A percentile compares a stretch with the other conserved stretches of the same genome.
phyloP scores from a whole-genome alignment of 495 filamentous ascomycete genomes.

The Talaromyces thailandensis region DNA sequence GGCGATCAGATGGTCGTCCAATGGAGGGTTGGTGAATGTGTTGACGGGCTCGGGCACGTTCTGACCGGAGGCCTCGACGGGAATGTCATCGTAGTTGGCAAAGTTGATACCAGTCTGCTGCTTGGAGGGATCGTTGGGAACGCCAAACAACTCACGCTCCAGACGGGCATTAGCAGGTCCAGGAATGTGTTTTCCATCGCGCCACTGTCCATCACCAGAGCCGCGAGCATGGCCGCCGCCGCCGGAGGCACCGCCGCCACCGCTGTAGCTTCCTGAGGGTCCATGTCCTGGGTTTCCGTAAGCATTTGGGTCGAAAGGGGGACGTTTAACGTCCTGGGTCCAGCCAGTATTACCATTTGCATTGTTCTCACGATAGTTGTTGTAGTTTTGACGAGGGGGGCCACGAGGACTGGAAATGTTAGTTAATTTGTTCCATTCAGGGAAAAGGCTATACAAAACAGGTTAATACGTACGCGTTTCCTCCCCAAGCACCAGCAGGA shows the following conservation, averaged over 20 bases:
- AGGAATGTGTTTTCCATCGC: constrained; percentile 90
- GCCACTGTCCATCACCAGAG: constrained; percentile 91
- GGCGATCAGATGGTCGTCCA: constrained; percentile 80
- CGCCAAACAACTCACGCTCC: constrained; percentile 93
- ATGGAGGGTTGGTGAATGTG: constrained; percentile 83
- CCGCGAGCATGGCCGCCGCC: constrained; percentile 48
- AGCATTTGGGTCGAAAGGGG: constrained; percentile 54
- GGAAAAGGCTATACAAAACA: constrained; percentile 5
- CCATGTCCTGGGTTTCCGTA: constrained; percentile 55
- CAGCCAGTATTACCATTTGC: constrained; percentile 36
- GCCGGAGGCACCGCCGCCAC: constrained; percentile 39
- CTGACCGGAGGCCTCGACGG: constrained; percentile 91
- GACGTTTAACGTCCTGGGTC: constrained; percentile 25
- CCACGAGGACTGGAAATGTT: constrained; percentile 2
- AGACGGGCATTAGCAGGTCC: constrained; percentile 79
- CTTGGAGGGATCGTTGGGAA: constrained; percentile 86
- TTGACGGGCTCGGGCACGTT: constrained; percentile 88
- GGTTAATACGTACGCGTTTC: constrained; percentile 30
- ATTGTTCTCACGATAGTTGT: constrained; percentile 48
- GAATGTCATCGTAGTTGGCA: constrained; percentile 98
- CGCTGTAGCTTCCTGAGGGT: constrained; percentile 22
- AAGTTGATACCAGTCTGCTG: constrained; percentile 98
- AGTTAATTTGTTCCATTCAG: background rate
- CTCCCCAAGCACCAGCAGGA: constrained; percentile 19
- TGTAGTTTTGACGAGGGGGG: constrained; percentile 50